Conservation (phyloP, 2,329 filamentous ascomycete genomes). For the Onygena corvina region DNA sequence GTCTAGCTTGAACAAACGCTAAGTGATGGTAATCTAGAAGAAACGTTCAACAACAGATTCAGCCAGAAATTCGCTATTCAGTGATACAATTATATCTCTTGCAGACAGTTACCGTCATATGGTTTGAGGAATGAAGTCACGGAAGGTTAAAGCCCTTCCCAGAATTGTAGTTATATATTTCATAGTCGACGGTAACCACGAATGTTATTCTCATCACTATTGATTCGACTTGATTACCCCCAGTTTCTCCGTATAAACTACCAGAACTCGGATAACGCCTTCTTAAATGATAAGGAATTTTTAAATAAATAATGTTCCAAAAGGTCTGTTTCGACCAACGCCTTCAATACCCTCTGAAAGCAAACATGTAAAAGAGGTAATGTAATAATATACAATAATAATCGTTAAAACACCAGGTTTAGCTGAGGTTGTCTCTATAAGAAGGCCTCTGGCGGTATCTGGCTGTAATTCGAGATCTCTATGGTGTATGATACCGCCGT, state of each 20-base stretch:
- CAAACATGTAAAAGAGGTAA: neutral
- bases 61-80: conserved; percentile 4
- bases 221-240: too few relatives aligned
- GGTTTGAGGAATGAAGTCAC: too few relatives aligned
- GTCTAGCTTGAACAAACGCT: neutral
- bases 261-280: too few relatives aligned
- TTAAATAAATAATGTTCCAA: neutral
- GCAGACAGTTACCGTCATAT: too few relatives aligned
- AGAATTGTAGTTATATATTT: neutral
- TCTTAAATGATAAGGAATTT: too few relatives aligned
- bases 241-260: neutral
- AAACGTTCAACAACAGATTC: conserved; percentile 14
- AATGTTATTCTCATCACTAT: too few relatives aligned
- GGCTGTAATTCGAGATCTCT: neutral
- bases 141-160: too few relatives aligned
- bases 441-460: neutral
- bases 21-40: conserved; percentile 5
- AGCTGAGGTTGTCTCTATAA: neutral
- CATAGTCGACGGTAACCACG: too few relatives aligned
- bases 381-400: neutral
- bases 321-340: neutral
- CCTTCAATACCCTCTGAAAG: neutral
- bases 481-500: neutral
- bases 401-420: neutral
- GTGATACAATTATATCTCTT: too few relatives aligned